These are phyloP conservation scores for Carex myosuroides DNA, from an alignment of 176 grass and related monocot genomes.

Conservation along the genomic window DNA sequence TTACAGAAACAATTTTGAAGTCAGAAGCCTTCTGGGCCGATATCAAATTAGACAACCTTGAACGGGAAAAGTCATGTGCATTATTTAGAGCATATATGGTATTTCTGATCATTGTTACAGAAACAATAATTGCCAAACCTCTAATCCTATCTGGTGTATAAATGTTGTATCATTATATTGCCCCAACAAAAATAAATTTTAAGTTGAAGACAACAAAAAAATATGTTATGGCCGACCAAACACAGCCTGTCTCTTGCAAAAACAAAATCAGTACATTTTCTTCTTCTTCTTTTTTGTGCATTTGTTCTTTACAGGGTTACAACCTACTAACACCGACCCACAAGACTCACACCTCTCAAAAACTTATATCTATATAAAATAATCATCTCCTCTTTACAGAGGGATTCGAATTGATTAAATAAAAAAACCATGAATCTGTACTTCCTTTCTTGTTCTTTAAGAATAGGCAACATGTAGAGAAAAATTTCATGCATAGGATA, in stretches of 20 bases:
- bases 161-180: background rate
- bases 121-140: background rate
- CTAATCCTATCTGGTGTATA: background rate
- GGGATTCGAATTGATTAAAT: slow-evolving; percentile 2
- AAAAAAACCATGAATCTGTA: slow-evolving; percentile 18
- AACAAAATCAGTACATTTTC: background rate
- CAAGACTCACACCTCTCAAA: slow-evolving; percentile 12
- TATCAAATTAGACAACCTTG: background rate
- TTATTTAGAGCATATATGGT: background rate
- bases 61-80: background rate
- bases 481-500: slow-evolving; percentile 9
- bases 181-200: background rate
- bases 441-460: background rate
- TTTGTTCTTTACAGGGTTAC: slow-evolving; percentile 12
- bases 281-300: background rate
- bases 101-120: too few relatives aligned
- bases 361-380: background rate
- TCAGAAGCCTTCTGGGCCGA: background rate
- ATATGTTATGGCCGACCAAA: background rate
- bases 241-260: slow-evolving; percentile 1
- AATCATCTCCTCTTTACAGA: slow-evolving; percentile 15
- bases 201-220: background rate
- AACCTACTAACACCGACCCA: slow-evolving; percentile 24
- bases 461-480: background rate
- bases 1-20: background rate